Base-by-base conservation (phyloP, 2,329 filamentous ascomycete genomes). In the Boeremia lycopersici region DNA sequence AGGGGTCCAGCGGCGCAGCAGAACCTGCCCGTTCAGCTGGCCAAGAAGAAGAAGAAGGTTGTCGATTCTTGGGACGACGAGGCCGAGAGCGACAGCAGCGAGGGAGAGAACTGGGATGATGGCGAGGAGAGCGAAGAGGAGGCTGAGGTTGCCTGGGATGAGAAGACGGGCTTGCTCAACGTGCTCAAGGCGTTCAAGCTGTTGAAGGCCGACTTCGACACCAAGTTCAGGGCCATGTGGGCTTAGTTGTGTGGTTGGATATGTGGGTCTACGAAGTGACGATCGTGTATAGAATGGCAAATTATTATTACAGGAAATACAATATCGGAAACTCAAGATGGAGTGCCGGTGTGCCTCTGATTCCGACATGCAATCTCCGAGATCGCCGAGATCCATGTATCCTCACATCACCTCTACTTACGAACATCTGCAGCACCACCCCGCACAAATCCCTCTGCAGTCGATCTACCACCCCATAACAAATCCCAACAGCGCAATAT, bases 181-280 rank as follows among this genome's bases (percentile, higher is more conserved):
- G 85, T 89, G 23, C 74, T 87, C 12, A 79, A 78, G 63, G 84
- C 85, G 1, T 88, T 89, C 65, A 78, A 76, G 56, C 72, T 79
- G 63, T 67, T 89, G 59, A 82, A 82, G 65, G 75, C 77, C 26
- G 83, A 85, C 52, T 89, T 89, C 69, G 82, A 87, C 59, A 77
- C 79, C 39, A 89, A 87, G 76, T 89, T 89, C 73, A 78, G 69
- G 66, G 81, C 81, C 63, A 81, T 83, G 65, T 86, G 84, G 83
- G 82, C 85, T 69, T 87, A 69, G 50, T 50, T 10, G 12, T 6
- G n/a, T 17, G 3, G 15, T 33, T n/a, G 8, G 28, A 36, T 40
- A 15, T 31, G 25, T 25, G 15, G 6, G 10, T 17, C 5, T 36
- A 23, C 15, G 41, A 15, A n/a, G 28, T 30, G 44, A 23, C 25